Conservation (phyloP, 2,329 filamentous ascomycete genomes). For the Teratosphaeria epicoccoides region DNA sequence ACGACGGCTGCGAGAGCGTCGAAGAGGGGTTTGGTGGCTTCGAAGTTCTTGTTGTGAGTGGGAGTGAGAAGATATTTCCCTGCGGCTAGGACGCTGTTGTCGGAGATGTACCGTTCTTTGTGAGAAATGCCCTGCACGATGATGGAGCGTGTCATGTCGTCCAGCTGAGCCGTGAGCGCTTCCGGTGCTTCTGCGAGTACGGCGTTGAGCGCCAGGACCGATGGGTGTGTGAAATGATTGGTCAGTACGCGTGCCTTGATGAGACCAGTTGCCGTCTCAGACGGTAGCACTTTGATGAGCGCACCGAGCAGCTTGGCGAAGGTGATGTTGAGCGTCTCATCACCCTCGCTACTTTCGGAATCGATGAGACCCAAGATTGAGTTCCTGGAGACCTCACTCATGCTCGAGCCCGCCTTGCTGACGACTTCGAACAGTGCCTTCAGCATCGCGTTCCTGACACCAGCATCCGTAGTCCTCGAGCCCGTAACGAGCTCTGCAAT, state of each 20-base stretch:
- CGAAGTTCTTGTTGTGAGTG: conserved; percentile 55
- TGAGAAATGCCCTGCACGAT: conserved; percentile 70
- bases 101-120: conserved; percentile 56
- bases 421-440: conserved; percentile 95
- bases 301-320: conserved; percentile 84
- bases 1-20: conserved; percentile 66
- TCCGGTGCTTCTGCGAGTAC: conserved; percentile 71
- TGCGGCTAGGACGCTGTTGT: conserved; percentile 79
- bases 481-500: conserved; percentile 91
- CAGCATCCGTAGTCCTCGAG: conserved; percentile 76
- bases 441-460: conserved; percentile 90
- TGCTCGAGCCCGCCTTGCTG: conserved; percentile 85
- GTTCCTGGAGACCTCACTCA: conserved; percentile 80
- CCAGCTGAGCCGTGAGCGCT: conserved; percentile 56
- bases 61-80: conserved; percentile 78
- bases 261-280: conserved; percentile 52
- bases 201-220: conserved; percentile 78
- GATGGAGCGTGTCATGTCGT: conserved; percentile 63
- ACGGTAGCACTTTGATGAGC: conserved; percentile 73
- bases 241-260: conserved; percentile 70
- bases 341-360: conserved; percentile 60
- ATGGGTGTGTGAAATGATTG: conserved; percentile 62
- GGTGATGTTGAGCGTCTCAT: conserved; percentile 67
- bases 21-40: conserved; percentile 69
- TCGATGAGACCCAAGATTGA: conserved; percentile 87